A percentile compares a stretch with the other conserved stretches of the same genome.
Conservation (phyloP, 1,284 basidiomycete genomes). For the Ustilago crameri region DNA sequence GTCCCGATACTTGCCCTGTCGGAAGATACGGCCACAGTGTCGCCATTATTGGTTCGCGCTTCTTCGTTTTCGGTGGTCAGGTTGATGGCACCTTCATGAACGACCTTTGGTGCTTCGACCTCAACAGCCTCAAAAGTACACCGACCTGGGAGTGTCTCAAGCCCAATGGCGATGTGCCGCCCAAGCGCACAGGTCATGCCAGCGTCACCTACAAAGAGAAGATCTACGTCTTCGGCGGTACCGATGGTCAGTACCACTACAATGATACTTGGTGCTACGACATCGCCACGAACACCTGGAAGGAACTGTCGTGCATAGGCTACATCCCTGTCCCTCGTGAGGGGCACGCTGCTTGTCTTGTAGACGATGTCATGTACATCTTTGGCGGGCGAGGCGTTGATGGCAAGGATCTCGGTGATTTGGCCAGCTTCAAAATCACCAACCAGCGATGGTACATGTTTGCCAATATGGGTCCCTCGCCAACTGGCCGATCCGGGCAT, state of each 20-base stretch:
- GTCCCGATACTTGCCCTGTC: constrained; percentile 73
- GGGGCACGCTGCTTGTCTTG: constrained; percentile 93
- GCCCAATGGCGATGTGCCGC: constrained; percentile 77
- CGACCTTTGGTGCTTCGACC: constrained; percentile 96
- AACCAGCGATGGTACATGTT: constrained; percentile 94
- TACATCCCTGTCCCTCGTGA: constrained; percentile 96
- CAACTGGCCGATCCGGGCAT: constrained; percentile 89
- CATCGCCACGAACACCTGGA: constrained; percentile 82
- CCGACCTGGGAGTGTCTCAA: constrained; percentile 78
- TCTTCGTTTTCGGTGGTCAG: constrained; percentile 96
- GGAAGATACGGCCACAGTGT: constrained; percentile 97
- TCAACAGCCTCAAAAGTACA: constrained; percentile 70
- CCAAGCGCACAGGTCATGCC: constrained; percentile 90
- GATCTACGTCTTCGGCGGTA: constrained; percentile 91
- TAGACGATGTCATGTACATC: constrained; percentile 97
- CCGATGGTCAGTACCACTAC: constrained; percentile 97
- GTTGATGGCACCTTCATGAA: constrained; percentile 86
- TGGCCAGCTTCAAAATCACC: constrained; percentile 94
- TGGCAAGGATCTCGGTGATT: constrained; percentile 92
- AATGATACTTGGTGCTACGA: constrained; percentile 99
- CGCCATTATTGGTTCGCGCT: constrained; percentile 88
- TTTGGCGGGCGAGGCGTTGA: constrained; percentile 97
- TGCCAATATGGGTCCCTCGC: constrained; percentile 97
- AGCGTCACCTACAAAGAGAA: constrained; percentile 86
- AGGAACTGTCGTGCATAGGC: constrained; percentile 94